Base-by-base conservation (phyloP, 257 asterid genomes). In the Nicotiana otophora region DNA sequence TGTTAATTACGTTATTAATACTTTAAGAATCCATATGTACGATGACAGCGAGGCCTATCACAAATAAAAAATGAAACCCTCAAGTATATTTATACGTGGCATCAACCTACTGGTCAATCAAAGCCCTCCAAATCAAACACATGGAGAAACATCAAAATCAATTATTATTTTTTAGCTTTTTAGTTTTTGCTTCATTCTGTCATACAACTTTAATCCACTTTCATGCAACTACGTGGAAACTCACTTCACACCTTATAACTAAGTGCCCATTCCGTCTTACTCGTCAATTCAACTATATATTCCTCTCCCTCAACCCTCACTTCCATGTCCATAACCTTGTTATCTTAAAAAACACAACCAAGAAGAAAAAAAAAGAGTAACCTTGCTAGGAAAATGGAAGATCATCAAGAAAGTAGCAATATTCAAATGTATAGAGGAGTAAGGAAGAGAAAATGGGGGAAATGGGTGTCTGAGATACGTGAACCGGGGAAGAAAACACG, bases 381-480 rank as follows among this genome's bases (percentile, higher is more conserved):
- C 36, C 51, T 69, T 33, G 77, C 10, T 68, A 36, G 77, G 1
- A 69, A 69, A 69, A 31, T n/a, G 55, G 53, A 69, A 48, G 78
- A 39, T 31, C 46, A 5, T 69, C 63, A 78, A 64, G 53, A 39
- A 10, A 48, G 48, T 33, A 51, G 2, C 15, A 12, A 75, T 2
- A 63, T 61, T 4, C 88, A n/a, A 1, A 19, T 8, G 36, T 36
- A 72, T 42, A 77, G n/a, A 17, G 93, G 92, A 23, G 90, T 87
- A 1, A 72, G 92, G 85, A 88, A 83, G 68, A 86, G 92, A 1
- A 90, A 90, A 86, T 90, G 90, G 88, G 94, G 94, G 3, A 87
- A 91, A 75, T 92, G 96, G 96, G 94, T 92, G 69, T 87, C 94
- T 0, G 96, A 92, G 81, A 90, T 92, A 12, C 90, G 96, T 0